Evolutionary conservation across 2,329 filamentous ascomycete genomes (phyloP).

Genomic region (Phaeosphaeria sp.): DNA sequence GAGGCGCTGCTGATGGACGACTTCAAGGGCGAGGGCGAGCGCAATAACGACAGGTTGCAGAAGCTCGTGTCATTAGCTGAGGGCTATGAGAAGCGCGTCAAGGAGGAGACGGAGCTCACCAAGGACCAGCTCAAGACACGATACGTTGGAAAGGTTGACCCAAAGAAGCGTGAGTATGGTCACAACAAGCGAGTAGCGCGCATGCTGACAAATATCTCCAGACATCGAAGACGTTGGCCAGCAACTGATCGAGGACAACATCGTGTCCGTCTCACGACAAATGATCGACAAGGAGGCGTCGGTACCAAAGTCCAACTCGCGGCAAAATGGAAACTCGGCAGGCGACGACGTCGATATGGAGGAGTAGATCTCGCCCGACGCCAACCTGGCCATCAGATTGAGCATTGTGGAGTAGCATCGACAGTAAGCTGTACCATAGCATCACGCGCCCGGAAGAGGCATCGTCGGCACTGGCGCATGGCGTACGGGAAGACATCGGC

Average conservation of each 20-base stretch:
- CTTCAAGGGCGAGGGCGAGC: constrained; percentile 81
- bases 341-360: constrained; percentile 46
- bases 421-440: background rate
- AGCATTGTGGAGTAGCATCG: constrained; percentile 6
- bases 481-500: background rate
- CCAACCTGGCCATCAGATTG: constrained; percentile 6
- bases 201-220: constrained; percentile 38
- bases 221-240: constrained; percentile 95
- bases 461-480: constrained; percentile 1
- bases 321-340: constrained; percentile 35
- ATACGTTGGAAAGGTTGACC: constrained; percentile 98
- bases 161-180: constrained; percentile 80
- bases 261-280: constrained; percentile 95
- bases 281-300: constrained; percentile 99
- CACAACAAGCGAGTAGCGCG: background rate
- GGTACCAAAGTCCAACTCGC: constrained; percentile 65
- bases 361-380: constrained; percentile 27
- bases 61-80: constrained; percentile 87
- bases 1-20: constrained; percentile 97
- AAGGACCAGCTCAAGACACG: constrained; percentile 98
- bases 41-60: constrained; percentile 88
- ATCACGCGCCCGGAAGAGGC: background rate
- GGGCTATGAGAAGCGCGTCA: constrained; percentile 97
- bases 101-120: constrained; percentile 96
- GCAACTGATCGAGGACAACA: constrained; percentile 98